Percentiles rank a stretch among this genome's conserved stretches.
Evolutionary conservation across 164 flowering plant genomes (phyloP).

Genomic region (Litsea cubeba): DNA sequence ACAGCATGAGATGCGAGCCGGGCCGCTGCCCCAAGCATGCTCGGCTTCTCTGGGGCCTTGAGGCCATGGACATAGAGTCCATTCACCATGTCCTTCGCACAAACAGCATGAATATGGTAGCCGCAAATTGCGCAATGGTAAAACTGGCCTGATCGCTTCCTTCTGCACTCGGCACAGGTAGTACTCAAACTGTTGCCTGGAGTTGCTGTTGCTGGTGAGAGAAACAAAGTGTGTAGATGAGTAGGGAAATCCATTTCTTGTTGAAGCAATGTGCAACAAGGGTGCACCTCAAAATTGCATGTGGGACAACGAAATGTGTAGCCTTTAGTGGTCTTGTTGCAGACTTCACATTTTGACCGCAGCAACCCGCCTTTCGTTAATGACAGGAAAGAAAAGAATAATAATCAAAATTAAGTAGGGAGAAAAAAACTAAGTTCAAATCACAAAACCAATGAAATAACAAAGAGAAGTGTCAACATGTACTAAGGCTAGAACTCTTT

Average conservation of each 20-base stretch:
- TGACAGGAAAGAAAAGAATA: not conserved
- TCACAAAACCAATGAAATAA: not conserved
- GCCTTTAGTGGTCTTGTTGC: slow-evolving; percentile 56
- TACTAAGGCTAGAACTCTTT: too few relatives aligned
- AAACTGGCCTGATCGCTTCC: slow-evolving; percentile 46
- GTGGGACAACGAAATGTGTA: slow-evolving; percentile 52
- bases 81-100: slow-evolving; percentile 69
- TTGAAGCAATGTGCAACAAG: slow-evolving; percentile 64
- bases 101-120: slow-evolving; percentile 70
- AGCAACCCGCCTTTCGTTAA: slow-evolving; percentile 36
- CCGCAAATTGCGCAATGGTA: slow-evolving; percentile 56
- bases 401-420: not conserved
- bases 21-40: slow-evolving; percentile 52
- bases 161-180: slow-evolving; percentile 52
- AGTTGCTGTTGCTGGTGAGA: slow-evolving; percentile 23
- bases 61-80: slow-evolving; percentile 52
- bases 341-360: slow-evolving; percentile 57
- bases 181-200: slow-evolving; percentile 12
- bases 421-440: not conserved
- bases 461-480: too few relatives aligned
- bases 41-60: slow-evolving; percentile 31
- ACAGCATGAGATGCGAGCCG: slow-evolving; percentile 57
- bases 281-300: slow-evolving; percentile 73
- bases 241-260: slow-evolving; percentile 27
- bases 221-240: slow-evolving; percentile 49